phyloP scores from a whole-genome alignment of 2,329 filamentous ascomycete genomes.

The Claviceps arundinis region DNA sequence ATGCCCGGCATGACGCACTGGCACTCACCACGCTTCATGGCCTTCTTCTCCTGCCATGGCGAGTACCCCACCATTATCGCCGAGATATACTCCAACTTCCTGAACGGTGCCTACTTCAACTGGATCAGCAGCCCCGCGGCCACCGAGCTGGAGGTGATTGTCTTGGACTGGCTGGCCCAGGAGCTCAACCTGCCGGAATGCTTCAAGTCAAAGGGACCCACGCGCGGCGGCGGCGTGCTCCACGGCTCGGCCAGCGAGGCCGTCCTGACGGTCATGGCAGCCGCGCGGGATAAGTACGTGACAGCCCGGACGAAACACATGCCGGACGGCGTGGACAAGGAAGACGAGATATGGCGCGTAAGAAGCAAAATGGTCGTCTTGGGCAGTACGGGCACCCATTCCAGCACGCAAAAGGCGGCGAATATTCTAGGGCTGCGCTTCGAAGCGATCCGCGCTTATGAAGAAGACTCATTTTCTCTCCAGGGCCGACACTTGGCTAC shows the following conservation, averaged over 20 bases:
- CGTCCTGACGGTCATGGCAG: slow-evolving; percentile 73
- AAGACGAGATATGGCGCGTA: slow-evolving; percentile 50
- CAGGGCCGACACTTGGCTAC: slow-evolving; percentile 48
- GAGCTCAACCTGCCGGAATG: slow-evolving; percentile 34
- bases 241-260: slow-evolving; percentile 85
- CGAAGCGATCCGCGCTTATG: slow-evolving; percentile 49
- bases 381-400: slow-evolving; percentile 68
- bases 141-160: slow-evolving; percentile 85
- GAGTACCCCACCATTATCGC: slow-evolving; percentile 79
- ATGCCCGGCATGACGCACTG: slow-evolving; percentile 89
- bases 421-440: slow-evolving; percentile 77
- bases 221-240: slow-evolving; percentile 75
- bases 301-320: slow-evolving; percentile 41
- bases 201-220: slow-evolving; percentile 31
- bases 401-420: slow-evolving; percentile 75
- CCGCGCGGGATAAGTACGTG: slow-evolving; percentile 70
- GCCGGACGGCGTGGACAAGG: slow-evolving; percentile 47
- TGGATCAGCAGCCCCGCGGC: slow-evolving; percentile 90
- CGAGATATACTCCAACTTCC: slow-evolving; percentile 81
- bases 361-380: slow-evolving; percentile 55
- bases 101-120: slow-evolving; percentile 88
- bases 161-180: slow-evolving; percentile 82
- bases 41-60: slow-evolving; percentile 77
- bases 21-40: slow-evolving; percentile 91
- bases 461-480: slow-evolving; percentile 55